Evolutionary conservation across 305 asterid species (phyloP).

Genomic region (Withania somnifera): DNA sequence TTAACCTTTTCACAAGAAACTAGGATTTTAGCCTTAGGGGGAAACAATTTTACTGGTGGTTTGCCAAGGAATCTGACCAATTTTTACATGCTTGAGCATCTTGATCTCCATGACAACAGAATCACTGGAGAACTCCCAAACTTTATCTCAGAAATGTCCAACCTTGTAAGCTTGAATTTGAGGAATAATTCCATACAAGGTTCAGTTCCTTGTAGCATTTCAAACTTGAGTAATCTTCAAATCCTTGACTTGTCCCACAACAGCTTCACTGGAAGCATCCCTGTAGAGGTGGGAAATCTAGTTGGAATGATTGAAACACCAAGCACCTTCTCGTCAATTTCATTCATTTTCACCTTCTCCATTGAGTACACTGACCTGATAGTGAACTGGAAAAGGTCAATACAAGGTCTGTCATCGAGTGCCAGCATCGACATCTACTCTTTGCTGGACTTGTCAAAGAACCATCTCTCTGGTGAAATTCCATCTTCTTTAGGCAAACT

Average conservation of each 20-base stretch:
- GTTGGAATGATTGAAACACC: conserved; percentile 20
- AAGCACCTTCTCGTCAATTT: not conserved
- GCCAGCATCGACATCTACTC: conserved; percentile 15
- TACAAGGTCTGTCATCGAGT: conserved; percentile 14
- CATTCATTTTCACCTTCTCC: not conserved
- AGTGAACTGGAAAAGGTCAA: conserved; percentile 20
- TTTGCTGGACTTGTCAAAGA: conserved; percentile 13
- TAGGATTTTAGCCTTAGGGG: no score
- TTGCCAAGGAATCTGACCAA: no score
- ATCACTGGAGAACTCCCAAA: conserved; percentile 11
- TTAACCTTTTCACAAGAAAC: no score
- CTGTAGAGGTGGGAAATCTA: conserved; percentile 9
- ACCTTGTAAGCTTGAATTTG: conserved; percentile 12
- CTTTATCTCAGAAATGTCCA: conserved; percentile 6
- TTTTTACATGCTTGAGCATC: no score
- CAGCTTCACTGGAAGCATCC: conserved; percentile 18
- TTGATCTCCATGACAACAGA: no score
- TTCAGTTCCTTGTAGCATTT: conserved; percentile 9
- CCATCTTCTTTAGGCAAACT: conserved; percentile 7
- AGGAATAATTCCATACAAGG: conserved; percentile 26
- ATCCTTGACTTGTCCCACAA: conserved; percentile 19
- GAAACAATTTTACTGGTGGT: no score
- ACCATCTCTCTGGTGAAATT: conserved; percentile 2
- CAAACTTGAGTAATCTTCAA: conserved; percentile 14
- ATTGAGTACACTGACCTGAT: conserved; percentile 6